Evolutionary conservation across 805 yeast genomes (phyloP), one percentile per base, ranked within the genome.

Genomic region (Saccharomycopsis fodiens): DNA sequence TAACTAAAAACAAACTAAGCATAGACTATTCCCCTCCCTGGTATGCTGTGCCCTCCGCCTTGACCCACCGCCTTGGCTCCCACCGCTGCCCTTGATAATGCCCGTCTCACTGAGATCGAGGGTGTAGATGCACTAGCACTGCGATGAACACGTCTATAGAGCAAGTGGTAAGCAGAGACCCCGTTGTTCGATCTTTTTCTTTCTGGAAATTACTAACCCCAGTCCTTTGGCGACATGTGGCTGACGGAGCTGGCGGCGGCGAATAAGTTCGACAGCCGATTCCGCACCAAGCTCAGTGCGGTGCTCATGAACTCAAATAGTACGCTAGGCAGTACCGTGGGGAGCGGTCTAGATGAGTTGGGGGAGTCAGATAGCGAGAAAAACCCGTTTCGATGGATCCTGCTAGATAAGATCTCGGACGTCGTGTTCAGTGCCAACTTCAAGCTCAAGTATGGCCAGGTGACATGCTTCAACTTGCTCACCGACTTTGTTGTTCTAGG

Each of bases 401-500:
- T 27, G 16, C 39, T 47, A 31, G 16, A 37, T 7, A 44, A 44
- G 34, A 36, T 44, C 5, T 35, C 48, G 2, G 19, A 23, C 10
- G 22, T 44, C 3, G 15, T 49, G n/a, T 46, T 15, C 29, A 40
- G 39, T 19, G 15, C 44, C 25, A 31, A 27, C 22, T 49, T 42
- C 41, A 42, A 25, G 17, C 12, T 35, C 16, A 49, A 49, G 17
- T 69, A 71, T 53, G 89, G 91, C 0, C 12, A 5, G 6, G 67
- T 70, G 1, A 77, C 82, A 0, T 64, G 74, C 0, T 58, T 68
- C 21, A 55, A 78, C 12, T 58, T 67, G 0, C 65, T 73, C 0
- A 68, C 74, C 7, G 71, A 67, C 29, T 54, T 70, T 27, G 65
- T 82, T 5, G 77, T 77, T 0, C 55, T 88, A 5, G 96, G 95